Conservation (phyloP, 148 eudicot species). For the Vaccinium darrowii region DNA sequence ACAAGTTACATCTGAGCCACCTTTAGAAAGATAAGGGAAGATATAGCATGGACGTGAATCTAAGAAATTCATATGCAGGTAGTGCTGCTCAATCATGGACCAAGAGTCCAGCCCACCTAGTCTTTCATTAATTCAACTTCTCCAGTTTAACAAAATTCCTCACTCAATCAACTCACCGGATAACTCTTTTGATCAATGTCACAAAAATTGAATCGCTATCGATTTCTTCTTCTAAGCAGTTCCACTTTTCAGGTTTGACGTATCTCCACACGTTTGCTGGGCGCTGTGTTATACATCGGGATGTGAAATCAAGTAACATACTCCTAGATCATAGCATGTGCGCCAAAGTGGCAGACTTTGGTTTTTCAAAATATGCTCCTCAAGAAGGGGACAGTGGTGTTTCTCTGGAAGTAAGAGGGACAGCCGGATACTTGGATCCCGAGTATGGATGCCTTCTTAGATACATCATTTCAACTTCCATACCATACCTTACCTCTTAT, state of each 20-base stretch:
- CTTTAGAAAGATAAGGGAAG: not conserved
- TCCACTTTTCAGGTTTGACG: constrained; percentile 36
- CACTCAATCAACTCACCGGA: not conserved
- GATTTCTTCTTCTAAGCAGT: not conserved
- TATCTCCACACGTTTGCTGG: constrained; percentile 53
- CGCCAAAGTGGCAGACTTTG: constrained; percentile 61
- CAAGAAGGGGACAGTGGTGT: constrained; percentile 58
- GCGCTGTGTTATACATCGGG: constrained; percentile 52
- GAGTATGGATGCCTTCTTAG: constrained; percentile 24
- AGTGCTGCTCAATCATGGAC: constrained; percentile 2
- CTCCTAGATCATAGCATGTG: constrained; percentile 60
- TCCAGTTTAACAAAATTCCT: not conserved
- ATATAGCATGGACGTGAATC: not conserved
- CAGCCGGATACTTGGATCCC: constrained; percentile 65
- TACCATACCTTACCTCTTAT: not conserved
- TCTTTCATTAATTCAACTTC: not conserved
- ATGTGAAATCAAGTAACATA: constrained; percentile 68
- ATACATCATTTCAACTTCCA: not conserved
- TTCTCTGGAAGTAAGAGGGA: constrained; percentile 59
- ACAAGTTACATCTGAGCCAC: not conserved
- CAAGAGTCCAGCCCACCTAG: not conserved
- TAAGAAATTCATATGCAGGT: not conserved
- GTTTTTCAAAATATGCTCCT: constrained; percentile 63
- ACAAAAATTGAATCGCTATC: not conserved
- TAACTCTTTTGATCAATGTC: not conserved